These are phyloP conservation scores for Lactarius trivialis DNA, from an alignment of 768 basidiomycete species.

Conservation along the genomic window DNA sequence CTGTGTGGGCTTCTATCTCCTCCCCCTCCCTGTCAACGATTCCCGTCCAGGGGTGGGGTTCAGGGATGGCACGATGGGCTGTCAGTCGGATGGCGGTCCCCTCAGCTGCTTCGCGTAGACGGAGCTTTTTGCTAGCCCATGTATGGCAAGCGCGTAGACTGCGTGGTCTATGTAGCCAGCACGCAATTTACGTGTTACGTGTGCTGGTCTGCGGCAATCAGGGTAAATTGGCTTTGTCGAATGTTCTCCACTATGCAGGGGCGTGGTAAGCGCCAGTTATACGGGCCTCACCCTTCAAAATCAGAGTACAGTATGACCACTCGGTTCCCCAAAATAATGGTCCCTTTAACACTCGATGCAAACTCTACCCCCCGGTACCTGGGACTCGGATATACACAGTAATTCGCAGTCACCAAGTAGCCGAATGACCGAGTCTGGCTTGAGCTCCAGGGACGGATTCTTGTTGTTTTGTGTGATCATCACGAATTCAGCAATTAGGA, in stretches of 20 bases:
- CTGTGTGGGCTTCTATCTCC: too few species aligned
- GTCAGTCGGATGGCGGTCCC: too few species aligned
- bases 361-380: background rate
- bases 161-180: too few species aligned
- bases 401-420: background rate
- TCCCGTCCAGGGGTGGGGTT: too few species aligned
- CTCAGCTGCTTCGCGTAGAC: too few species aligned
- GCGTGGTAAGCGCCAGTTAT: too few species aligned
- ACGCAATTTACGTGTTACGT: too few species aligned
- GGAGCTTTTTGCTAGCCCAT: background rate
- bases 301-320: background rate
- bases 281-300: background rate
- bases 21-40: too few species aligned
- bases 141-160: conserved; percentile 20
- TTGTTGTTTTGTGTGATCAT: too few species aligned
- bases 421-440: background rate
- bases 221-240: conserved; percentile 41
- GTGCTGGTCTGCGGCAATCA: too few species aligned
- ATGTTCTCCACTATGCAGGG: conserved; percentile 43
- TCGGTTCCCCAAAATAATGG: background rate
- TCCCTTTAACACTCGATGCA: background rate
- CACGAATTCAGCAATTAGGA: background rate
- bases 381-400: background rate
- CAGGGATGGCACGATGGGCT: too few species aligned
- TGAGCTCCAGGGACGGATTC: too few species aligned